Conservation (phyloP, 768 basidiomycete species). For the Phylloporus sp. region DNA sequence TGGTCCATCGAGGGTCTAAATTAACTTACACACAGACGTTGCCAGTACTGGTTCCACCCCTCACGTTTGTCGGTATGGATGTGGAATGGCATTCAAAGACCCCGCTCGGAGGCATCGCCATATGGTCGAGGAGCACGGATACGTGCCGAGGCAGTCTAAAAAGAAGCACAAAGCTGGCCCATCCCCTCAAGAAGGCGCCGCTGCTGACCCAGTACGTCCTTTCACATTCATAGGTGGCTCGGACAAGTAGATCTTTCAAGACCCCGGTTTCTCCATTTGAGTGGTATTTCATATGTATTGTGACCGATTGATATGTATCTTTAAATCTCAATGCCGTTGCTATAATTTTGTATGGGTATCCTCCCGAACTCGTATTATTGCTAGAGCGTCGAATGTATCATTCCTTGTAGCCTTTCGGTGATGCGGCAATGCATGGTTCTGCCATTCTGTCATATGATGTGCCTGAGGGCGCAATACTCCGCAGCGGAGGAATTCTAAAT, state of each 20-base stretch:
- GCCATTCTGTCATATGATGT: not conserved
- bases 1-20: not conserved
- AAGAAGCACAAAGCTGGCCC: slow-evolving; percentile 40
- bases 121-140: slow-evolving; percentile 48
- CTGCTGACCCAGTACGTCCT: slow-evolving; percentile 28
- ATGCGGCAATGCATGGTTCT: not conserved
- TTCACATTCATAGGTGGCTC: slow-evolving; percentile 30
- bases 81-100: slow-evolving; percentile 55
- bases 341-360: slow-evolving; percentile 16
- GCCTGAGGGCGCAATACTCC: not conserved
- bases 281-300: slow-evolving; percentile 22
- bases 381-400: slow-evolving; percentile 10
- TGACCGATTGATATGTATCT: slow-evolving; percentile 21
- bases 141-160: slow-evolving; percentile 42
- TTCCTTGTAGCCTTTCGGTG: slow-evolving; percentile 18
- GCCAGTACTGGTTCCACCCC: slow-evolving; percentile 55
- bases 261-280: slow-evolving; percentile 4
- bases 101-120: slow-evolving; percentile 61
- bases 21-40: slow-evolving; percentile 10
- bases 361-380: slow-evolving; percentile 5
- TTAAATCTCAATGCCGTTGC: slow-evolving; percentile 13
- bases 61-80: slow-evolving; percentile 47
- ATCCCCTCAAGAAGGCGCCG: slow-evolving; percentile 22
- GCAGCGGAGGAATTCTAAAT: not conserved
- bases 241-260: slow-evolving; percentile 18